phyloP scores from a whole-genome alignment of 441 rosid genomes.

The Manihot esculenta region DNA sequence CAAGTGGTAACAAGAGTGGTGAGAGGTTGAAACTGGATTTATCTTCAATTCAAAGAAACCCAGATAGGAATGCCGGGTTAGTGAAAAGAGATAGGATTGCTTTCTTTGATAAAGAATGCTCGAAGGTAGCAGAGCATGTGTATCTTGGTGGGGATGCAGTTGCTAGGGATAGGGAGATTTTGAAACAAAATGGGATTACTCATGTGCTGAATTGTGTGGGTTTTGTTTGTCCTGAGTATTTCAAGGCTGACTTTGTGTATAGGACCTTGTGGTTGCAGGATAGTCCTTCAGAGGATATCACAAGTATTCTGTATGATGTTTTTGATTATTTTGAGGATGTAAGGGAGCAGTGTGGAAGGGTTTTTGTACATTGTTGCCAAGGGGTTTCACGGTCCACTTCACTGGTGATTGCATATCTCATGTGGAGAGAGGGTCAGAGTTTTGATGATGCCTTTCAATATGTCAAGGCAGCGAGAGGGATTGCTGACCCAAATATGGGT shows the following conservation, averaged over 20 bases:
- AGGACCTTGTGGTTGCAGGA: constrained; percentile 97
- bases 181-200: constrained; percentile 79
- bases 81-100: constrained; percentile 93
- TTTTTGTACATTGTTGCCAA: constrained; percentile 95
- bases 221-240: constrained; percentile 95
- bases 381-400: constrained; percentile 98
- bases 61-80: constrained; percentile 66
- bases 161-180: constrained; percentile 74
- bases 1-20: constrained; percentile 70
- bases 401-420: constrained; percentile 89
- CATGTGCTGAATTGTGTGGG: constrained; percentile 95
- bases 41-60: constrained; percentile 66
- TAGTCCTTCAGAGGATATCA: constrained; percentile 95
- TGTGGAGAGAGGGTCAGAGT: constrained; percentile 99
- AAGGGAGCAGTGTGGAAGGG: constrained; percentile 81
- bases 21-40: constrained; percentile 94
- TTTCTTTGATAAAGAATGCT: constrained; percentile 88
- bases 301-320: constrained; percentile 92
- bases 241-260: constrained; percentile 81
- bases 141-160: constrained; percentile 98
- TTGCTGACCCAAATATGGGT: constrained; percentile 99
- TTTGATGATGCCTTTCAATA: constrained; percentile 96
- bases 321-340: constrained; percentile 99
- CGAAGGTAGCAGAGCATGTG: constrained; percentile 90
- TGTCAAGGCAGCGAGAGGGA: constrained; percentile 94